phyloP scores from a whole-genome alignment of 306 rosid genomes.

The Cucumis cinereus region DNA sequence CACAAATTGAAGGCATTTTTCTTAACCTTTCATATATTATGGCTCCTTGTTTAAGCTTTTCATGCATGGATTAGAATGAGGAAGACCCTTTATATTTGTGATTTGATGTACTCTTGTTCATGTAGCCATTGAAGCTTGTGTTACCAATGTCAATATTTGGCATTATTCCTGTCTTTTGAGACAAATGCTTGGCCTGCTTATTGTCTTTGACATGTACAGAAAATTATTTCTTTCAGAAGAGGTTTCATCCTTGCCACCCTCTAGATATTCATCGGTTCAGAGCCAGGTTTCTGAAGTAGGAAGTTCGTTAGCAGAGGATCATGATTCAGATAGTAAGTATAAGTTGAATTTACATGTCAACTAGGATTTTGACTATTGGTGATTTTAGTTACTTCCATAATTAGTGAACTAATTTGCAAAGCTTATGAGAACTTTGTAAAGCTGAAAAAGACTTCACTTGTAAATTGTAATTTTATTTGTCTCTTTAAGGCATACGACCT shows the following conservation, averaged over 20 bases:
- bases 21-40: not conserved
- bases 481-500: slow-evolving; percentile 25
- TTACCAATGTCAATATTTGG: not conserved
- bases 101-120: not conserved
- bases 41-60: not conserved
- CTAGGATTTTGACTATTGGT: not conserved
- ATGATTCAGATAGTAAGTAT: slow-evolving; percentile 37
- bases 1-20: slow-evolving; percentile 43
- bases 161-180: not conserved
- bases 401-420: not conserved
- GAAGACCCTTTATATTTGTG: not conserved
- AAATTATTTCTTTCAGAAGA: slow-evolving; percentile 34
- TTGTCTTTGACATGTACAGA: not conserved
- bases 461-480: not conserved
- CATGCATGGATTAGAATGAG: not conserved
- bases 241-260: slow-evolving; percentile 31
- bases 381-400: not conserved
- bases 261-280: slow-evolving; percentile 41
- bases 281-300: slow-evolving; percentile 26
- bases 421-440: not conserved
- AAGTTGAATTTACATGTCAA: not conserved
- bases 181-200: not conserved
- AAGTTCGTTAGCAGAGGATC: slow-evolving; percentile 38
- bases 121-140: not conserved
- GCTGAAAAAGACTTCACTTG: not conserved